Conservation (phyloP, 2,329 filamentous ascomycete species). For the Zarea fungicola region DNA sequence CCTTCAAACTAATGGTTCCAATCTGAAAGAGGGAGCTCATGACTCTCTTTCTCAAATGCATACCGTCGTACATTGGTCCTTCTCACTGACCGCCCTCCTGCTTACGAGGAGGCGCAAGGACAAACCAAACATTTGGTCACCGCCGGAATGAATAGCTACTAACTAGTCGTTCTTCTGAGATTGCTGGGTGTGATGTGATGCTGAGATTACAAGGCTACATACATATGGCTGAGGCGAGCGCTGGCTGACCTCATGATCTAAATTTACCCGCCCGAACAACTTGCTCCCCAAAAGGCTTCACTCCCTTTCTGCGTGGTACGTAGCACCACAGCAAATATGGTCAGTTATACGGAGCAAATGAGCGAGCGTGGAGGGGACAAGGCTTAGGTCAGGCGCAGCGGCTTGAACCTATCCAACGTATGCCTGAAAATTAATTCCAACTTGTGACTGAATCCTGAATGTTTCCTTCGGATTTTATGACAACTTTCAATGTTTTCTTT, state of each 20-base stretch:
- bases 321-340: neutral
- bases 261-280: neutral
- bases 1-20: neutral
- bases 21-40: neutral
- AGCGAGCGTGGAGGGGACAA: slow-evolving; percentile 2
- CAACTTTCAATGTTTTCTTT: too few species aligned
- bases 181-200: too few species aligned
- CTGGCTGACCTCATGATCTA: slow-evolving; percentile 9
- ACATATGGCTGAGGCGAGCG: slow-evolving; percentile 5
- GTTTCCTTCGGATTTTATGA: too few species aligned
- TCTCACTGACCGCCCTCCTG: neutral
- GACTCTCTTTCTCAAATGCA: neutral
- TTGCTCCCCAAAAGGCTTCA: neutral
- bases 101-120: neutral
- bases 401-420: neutral
- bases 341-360: neutral
- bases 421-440: neutral
- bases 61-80: neutral
- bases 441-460: slow-evolving; percentile 1
- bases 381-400: slow-evolving; percentile 17
- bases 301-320: neutral
- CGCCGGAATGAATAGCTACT: too few species aligned
- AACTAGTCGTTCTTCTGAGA: too few species aligned
- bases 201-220: neutral
- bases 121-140: neutral